Conservation (phyloP, 2,329 filamentous ascomycete genomes). For the Aureobasidium mangrovei region DNA sequence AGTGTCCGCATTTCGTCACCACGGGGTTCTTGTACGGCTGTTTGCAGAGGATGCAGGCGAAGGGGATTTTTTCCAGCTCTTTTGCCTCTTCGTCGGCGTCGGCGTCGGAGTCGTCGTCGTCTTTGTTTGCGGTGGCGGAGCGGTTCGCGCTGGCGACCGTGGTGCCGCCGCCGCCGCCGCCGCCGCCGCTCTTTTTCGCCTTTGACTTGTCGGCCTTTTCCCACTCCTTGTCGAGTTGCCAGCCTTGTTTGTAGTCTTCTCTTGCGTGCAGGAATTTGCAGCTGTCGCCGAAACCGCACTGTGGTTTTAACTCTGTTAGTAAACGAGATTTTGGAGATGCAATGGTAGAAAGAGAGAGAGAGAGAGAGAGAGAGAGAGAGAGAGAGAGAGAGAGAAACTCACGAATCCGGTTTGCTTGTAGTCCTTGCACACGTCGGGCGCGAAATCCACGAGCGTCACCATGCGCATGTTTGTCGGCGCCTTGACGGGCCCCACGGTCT, state of each 20-base stretch:
- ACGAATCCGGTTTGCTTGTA: conserved; percentile 63
- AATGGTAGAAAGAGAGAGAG: background rate
- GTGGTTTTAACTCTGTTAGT: background rate
- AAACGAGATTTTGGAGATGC: too few relatives aligned
- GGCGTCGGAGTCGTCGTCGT: conserved; percentile 42
- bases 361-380: background rate
- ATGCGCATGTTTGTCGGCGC: conserved; percentile 82
- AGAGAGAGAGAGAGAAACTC: background rate
- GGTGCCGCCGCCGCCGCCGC: conserved; percentile 32
- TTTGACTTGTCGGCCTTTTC: conserved; percentile 62
- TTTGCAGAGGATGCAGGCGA: conserved; percentile 81
- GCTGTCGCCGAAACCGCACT: conserved; percentile 61
- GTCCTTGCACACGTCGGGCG: conserved; percentile 91
- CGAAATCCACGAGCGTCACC: conserved; percentile 82
- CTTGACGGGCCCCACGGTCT: conserved; percentile 74
- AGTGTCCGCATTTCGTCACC: conserved; percentile 85
- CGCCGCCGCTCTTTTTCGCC: conserved; percentile 31
- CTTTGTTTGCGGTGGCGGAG: conserved; percentile 36
- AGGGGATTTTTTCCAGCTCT: conserved; percentile 74
- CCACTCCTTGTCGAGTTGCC: conserved; percentile 94
- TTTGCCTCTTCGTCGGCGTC: conserved; percentile 52
- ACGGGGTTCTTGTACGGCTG: conserved; percentile 70
- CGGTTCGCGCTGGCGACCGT: conserved; percentile 52
- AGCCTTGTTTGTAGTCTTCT: conserved; percentile 79
- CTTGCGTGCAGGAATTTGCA: conserved; percentile 75